Percentiles rank a stretch among this genome's conserved stretches.
Evolutionary conservation across 2,329 filamentous ascomycete genomes (phyloP).

Genomic region (Pseudopithomyces chartarum): DNA sequence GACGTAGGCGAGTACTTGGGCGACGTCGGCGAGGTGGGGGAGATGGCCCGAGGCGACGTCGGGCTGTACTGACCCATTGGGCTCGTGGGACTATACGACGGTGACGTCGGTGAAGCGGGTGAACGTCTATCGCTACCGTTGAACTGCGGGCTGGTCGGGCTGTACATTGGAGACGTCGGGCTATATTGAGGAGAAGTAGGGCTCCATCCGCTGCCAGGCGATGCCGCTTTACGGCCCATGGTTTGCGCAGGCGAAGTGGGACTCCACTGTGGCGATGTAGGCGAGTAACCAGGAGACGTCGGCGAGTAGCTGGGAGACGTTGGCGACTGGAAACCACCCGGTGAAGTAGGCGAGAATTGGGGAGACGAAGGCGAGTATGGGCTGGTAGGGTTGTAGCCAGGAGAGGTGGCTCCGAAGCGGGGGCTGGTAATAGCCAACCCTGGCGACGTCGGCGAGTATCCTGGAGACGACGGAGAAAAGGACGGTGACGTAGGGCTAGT

Average conservation of each 20-base stretch:
- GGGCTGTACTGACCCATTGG: conserved; percentile 55
- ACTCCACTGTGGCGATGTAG: conserved; percentile 65
- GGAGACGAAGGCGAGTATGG: conserved; percentile 54
- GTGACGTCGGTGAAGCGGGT: conserved; percentile 67
- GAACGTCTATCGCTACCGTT: conserved; percentile 39
- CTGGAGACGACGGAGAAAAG: conserved; percentile 44
- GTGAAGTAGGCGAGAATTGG: conserved; percentile 66
- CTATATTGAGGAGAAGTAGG: conserved; percentile 65
- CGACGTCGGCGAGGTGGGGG: conserved; percentile 31
- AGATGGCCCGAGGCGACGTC: neutral
- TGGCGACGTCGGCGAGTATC: conserved; percentile 46
- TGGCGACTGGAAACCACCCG: conserved; percentile 56
- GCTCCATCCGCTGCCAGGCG: conserved; percentile 47
- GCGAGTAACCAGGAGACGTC: conserved; percentile 55
- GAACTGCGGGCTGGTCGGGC: conserved; percentile 58
- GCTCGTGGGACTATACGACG: conserved; percentile 73
- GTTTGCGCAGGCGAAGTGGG: conserved; percentile 60
- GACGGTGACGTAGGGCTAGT: conserved; percentile 49
- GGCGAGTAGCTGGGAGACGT: conserved; percentile 59
- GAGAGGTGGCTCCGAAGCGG: conserved; percentile 50
- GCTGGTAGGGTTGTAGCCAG: conserved; percentile 58
- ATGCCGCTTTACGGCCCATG: conserved; percentile 44
- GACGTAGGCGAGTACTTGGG: conserved; percentile 53
- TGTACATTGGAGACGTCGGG: conserved; percentile 59
- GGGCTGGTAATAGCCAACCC: conserved; percentile 59